Conservation (phyloP, 2,329 filamentous ascomycete species). For the Didymella arachidicola region DNA sequence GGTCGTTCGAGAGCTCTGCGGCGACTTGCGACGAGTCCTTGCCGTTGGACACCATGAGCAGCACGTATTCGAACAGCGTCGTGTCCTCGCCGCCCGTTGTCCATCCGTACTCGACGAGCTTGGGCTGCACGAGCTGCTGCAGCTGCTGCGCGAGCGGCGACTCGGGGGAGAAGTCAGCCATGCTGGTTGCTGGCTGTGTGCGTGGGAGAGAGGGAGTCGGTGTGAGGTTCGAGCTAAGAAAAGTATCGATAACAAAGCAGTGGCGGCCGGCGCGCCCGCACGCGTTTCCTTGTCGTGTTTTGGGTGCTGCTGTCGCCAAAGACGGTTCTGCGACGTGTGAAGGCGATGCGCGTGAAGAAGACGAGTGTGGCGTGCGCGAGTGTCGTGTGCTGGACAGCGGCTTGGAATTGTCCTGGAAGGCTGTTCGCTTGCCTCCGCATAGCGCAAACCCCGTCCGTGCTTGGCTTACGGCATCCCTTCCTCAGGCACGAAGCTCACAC, state of each 20-base stretch:
- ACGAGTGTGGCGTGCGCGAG: slow-evolving; percentile 10
- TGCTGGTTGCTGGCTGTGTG: slow-evolving; percentile 58
- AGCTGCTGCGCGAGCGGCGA: slow-evolving; percentile 87
- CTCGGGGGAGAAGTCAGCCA: slow-evolving; percentile 79
- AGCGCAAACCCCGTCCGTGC: slow-evolving; percentile 16
- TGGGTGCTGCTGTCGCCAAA: slow-evolving; percentile 20
- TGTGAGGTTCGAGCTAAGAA: slow-evolving; percentile 25
- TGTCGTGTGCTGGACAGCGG: slow-evolving; percentile 23
- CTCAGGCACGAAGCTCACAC: slow-evolving; percentile 6
- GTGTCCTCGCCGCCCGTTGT: slow-evolving; percentile 80
- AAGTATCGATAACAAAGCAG: slow-evolving; percentile 31
- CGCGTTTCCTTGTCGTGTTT: slow-evolving; percentile 23
- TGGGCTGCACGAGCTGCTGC: slow-evolving; percentile 82
- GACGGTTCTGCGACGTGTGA: slow-evolving; percentile 22
- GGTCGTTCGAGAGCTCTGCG: slow-evolving; percentile 83
- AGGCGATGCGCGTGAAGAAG: slow-evolving; percentile 21
- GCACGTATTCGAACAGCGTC: slow-evolving; percentile 92
- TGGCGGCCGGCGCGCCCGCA: slow-evolving; percentile 35
- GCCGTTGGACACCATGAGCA: slow-evolving; percentile 95
- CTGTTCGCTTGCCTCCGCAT: slow-evolving; percentile 3
- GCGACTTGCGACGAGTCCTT: slow-evolving; percentile 92
- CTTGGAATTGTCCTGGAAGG: slow-evolving; percentile 14
- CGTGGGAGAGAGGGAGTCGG: slow-evolving; percentile 17
- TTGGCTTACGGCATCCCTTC: slow-evolving; percentile 9
- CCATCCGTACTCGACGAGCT: slow-evolving; percentile 93